Base-by-base conservation (phyloP, 1,139 yeast species). In the Kodamaea plutei region DNA sequence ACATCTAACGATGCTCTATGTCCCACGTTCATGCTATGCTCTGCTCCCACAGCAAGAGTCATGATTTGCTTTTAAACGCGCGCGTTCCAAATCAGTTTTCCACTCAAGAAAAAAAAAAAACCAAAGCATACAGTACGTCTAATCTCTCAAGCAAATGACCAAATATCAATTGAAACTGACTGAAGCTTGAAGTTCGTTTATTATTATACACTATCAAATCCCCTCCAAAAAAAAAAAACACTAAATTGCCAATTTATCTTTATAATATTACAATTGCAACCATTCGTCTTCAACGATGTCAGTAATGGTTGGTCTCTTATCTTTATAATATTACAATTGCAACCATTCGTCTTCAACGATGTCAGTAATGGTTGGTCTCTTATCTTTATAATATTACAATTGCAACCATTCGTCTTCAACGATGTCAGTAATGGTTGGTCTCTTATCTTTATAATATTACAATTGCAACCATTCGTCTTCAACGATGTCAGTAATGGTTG, bases 371-470 rank as follows among this genome's bases (percentile, higher is more conserved):
- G 82, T 73, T 1, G 95, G 95, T 42, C 96, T 68, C 33, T 67
- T 52, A 4, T 61, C 61, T n/a, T n/a, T n/a, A n/a, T n/a, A n/a
- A 20, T 24, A 15, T 25, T 30, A 34, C 28, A 34, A 29, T 6
- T 28, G 21, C 25, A 87, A 56, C 96, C 96, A 88, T 13, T 58
- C 63, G 48, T 85, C 85, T 23, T 72, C 70, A 26, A 71, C 62
- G 7, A 88, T 78, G 25, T 80, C 84, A 13, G 77, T 69, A 55
- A 87, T 81, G 0, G 82, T 73, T 1, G 95, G 95, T 42, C 96
- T 68, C 33, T 67, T 52, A 4, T 61, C 61, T n/a, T n/a, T n/a
- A n/a, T n/a, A n/a, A 20, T 24, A 15, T 25, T 30, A 34, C 28
- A 34, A 29, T 6, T 28, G 21, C 25, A 87, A 56, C 96, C 96